These are phyloP conservation scores for Hypoxylon sp. DNA, from an alignment of 2,329 filamentous ascomycete genomes.

Conservation along the genomic window DNA sequence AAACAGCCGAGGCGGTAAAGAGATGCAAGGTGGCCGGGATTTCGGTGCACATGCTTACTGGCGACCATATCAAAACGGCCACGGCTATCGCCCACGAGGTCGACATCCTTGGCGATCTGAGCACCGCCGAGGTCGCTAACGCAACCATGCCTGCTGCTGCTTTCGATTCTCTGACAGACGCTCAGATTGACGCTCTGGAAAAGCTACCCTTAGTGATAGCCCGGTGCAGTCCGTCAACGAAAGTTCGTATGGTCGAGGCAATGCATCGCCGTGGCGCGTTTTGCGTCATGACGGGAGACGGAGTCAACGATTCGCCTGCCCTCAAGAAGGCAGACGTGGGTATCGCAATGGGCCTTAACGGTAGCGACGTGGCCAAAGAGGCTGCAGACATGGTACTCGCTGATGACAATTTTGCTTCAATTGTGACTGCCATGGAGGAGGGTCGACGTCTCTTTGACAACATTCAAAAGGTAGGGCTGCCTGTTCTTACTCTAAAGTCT, in stretches of 20 bases:
- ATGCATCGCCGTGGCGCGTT: constrained; percentile 72
- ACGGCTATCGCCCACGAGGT: constrained; percentile 71
- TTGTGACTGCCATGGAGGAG: constrained; percentile 75
- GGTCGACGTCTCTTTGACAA: constrained; percentile 75
- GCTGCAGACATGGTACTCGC: constrained; percentile 88
- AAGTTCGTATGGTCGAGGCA: constrained; percentile 80
- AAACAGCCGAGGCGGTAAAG: constrained; percentile 68
- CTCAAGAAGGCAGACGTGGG: constrained; percentile 77
- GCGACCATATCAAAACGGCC: constrained; percentile 73
- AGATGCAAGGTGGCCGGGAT: constrained; percentile 69
- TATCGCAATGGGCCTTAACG: constrained; percentile 76
- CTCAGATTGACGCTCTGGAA: constrained; percentile 68
- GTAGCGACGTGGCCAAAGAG: constrained; percentile 78
- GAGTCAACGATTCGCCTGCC: constrained; percentile 77
- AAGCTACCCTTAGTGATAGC: constrained; percentile 72
- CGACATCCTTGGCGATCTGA: constrained; percentile 60
- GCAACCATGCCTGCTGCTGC: constrained; percentile 68
- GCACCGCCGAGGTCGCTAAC: constrained; percentile 49
- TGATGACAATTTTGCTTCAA: constrained; percentile 87
- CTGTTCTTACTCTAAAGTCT: constrained; percentile 27
- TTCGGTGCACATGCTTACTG: constrained; percentile 73
- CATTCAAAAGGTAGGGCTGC: constrained; percentile 70
- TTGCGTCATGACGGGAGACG: constrained; percentile 78
- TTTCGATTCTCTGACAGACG: constrained; percentile 69
- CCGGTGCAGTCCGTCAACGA: constrained; percentile 73